phyloP scores from a whole-genome alignment of 306 rosid genomes.

The Gillenia trifoliata region DNA sequence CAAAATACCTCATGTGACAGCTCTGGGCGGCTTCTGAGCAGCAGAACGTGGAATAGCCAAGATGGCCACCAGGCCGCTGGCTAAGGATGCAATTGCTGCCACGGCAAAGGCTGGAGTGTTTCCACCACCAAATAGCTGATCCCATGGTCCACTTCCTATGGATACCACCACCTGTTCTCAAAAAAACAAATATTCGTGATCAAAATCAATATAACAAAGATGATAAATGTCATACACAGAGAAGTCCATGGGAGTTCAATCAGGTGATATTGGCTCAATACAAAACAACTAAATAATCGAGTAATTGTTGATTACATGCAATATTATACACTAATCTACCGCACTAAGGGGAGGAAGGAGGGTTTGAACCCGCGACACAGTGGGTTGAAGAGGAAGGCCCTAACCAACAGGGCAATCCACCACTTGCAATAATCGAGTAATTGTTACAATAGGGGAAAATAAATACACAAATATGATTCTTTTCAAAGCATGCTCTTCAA shows the following conservation, averaged over 20 bases:
- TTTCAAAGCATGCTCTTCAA: background rate
- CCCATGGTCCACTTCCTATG: slow-evolving; percentile 98
- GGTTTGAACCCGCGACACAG: background rate
- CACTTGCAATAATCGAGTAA: background rate
- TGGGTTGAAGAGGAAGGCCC: background rate
- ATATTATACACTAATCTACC: background rate
- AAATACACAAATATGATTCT: background rate
- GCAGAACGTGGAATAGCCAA: slow-evolving; percentile 74
- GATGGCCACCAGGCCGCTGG: slow-evolving; percentile 75
- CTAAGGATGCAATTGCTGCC: slow-evolving; percentile 81
- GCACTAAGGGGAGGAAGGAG: background rate
- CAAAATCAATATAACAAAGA: slow-evolving; percentile 1
- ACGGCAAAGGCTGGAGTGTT: slow-evolving; percentile 91
- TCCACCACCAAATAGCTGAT: slow-evolving; percentile 98
- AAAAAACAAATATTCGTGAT: slow-evolving; percentile 31
- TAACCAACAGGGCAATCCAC: background rate
- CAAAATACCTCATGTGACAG: slow-evolving; percentile 58
- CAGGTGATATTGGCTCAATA: background rate
- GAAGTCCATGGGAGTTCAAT: background rate
- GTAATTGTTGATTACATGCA: background rate
- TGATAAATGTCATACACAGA: slow-evolving; percentile 3
- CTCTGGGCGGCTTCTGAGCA: slow-evolving; percentile 60
- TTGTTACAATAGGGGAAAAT: background rate
- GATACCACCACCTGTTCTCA: slow-evolving; percentile 78
- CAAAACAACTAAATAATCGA: background rate